A percentile compares a stretch with the other conserved stretches of the same genome.
phyloP scores from a whole-genome alignment of 2,329 filamentous ascomycete species.

The Cadophora sp. region DNA sequence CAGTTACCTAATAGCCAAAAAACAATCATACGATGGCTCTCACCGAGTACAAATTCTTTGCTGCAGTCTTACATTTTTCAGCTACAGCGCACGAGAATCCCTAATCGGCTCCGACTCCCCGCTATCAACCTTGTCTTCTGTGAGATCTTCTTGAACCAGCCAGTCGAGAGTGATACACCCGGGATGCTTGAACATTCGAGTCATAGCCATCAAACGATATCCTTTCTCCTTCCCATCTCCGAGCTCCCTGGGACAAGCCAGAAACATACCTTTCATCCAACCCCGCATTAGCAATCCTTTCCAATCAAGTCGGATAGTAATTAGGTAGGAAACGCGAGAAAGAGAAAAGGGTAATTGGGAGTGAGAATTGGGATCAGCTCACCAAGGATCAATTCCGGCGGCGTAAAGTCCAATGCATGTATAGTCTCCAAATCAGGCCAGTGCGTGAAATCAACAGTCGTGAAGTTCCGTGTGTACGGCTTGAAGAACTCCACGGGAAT shows the following conservation, averaged over 20 bases:
- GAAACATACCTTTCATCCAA: constrained; percentile 6
- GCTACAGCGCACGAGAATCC: background rate
- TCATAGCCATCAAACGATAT: constrained; percentile 18
- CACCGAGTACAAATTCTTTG: background rate
- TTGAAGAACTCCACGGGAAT: constrained; percentile 2
- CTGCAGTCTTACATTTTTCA: background rate
- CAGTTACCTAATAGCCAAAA: background rate
- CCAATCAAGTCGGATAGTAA: too few relatives aligned
- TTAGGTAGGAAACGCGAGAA: too few relatives aligned
- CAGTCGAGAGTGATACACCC: constrained; percentile 21
- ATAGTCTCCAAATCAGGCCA: constrained; percentile 19
- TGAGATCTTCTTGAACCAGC: constrained; percentile 7
- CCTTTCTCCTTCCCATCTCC: constrained; percentile 16
- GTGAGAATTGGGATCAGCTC: background rate
- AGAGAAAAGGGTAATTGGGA: too few relatives aligned
- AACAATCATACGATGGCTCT: background rate
- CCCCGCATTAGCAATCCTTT: background rate
- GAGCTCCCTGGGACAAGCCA: constrained; percentile 11
- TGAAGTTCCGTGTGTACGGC: constrained; percentile 15
- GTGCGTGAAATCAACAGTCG: constrained; percentile 14
- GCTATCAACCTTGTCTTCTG: background rate
- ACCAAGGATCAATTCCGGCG: constrained; percentile 15
- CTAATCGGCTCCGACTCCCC: background rate
- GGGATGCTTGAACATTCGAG: constrained; percentile 1
- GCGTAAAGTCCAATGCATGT: constrained; percentile 5